Evolutionary conservation across 768 basidiomycete species (phyloP), one percentile per base, ranked within the genome.

Genomic region (Pleurotus djamor): DNA sequence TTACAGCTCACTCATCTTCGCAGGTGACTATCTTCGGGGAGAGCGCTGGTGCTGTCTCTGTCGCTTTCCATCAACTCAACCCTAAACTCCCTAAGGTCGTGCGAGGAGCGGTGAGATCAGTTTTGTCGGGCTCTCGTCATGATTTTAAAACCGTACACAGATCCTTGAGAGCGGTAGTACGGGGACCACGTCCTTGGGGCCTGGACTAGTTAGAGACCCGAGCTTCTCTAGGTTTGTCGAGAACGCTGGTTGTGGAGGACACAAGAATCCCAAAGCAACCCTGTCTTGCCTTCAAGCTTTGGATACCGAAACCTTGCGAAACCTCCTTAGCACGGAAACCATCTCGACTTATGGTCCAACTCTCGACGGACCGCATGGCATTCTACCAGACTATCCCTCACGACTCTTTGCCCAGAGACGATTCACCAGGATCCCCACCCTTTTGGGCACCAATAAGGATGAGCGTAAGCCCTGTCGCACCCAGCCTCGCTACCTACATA

Each of bases 1-100:
- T 10, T 41, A 51, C 1, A 47, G 13, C 13, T n/a, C 45, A 1
- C 9, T 2, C 2, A 2, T 7, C 45, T 47, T n/a, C 13, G 7
- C 48, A 78, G 72, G 78, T 83, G 1, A 82, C 79, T 0, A 66
- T 76, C 5, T 76, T 77, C 52, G 82, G 82, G 4, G 72, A 82
- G 61, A 77, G 74, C 14, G 82, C 82, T 0, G 83, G 83, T 0
- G 72, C 81, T 2, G 76, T 79, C 21, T 72, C 72, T 64, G 76
- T 75, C 17, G 65, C 73, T 0, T 61, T 75, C 58, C 72, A 76
- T 2, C 72, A 69, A 57, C 61, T 79, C 32, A 69, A 73, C 57
- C 67, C 73, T 3, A 60, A 65, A 1, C 41, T 78, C 17, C 44
- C 50, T 5, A 52, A 59, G 16, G 61, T 72, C n/a, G 74, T 69